Evolutionary conservation across 495 filamentous ascomycete species (phyloP).

Genomic region (Xylaria sp.): DNA sequence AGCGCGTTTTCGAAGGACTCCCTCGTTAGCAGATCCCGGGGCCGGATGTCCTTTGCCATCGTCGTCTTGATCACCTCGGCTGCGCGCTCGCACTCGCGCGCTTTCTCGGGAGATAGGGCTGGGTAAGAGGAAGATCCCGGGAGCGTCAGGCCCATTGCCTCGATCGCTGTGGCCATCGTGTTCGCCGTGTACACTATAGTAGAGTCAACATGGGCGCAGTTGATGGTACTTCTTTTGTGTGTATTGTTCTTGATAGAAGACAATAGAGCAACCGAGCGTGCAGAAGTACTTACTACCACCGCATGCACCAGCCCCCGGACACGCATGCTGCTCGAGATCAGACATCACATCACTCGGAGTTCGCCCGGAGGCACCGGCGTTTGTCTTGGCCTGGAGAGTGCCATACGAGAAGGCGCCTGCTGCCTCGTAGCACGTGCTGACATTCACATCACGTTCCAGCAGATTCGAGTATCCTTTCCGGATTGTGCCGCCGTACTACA

Average conservation of each 20-base stretch:
- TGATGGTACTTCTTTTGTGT: background rate
- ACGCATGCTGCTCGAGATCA: conserved; percentile 85
- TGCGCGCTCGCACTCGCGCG: conserved; percentile 87
- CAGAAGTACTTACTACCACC: conserved; percentile 66
- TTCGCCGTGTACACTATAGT: conserved; percentile 87
- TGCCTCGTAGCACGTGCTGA: conserved; percentile 89
- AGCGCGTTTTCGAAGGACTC: conserved; percentile 92
- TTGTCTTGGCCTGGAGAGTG: conserved; percentile 56
- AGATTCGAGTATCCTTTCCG: conserved; percentile 81
- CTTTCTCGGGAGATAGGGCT: conserved; percentile 85
- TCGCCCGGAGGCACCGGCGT: conserved; percentile 43
- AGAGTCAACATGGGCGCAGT: background rate
- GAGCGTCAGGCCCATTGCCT: conserved; percentile 90
- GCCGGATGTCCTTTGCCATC: conserved; percentile 85
- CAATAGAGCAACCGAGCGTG: background rate
- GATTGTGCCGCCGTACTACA: conserved; percentile 85
- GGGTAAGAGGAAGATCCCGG: conserved; percentile 92
- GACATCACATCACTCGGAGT: conserved; percentile 81
- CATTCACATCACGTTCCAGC: conserved; percentile 83
- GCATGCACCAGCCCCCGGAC: conserved; percentile 92
- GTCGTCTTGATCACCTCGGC: conserved; percentile 85
- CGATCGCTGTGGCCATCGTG: conserved; percentile 95
- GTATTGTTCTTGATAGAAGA: background rate
- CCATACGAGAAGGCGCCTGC: conserved; percentile 86
- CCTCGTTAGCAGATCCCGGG: conserved; percentile 83